Percentiles rank a stretch among this genome's conserved stretches.
Conservation (phyloP, 148 eudicot genomes). For the Oxyria digyna region DNA sequence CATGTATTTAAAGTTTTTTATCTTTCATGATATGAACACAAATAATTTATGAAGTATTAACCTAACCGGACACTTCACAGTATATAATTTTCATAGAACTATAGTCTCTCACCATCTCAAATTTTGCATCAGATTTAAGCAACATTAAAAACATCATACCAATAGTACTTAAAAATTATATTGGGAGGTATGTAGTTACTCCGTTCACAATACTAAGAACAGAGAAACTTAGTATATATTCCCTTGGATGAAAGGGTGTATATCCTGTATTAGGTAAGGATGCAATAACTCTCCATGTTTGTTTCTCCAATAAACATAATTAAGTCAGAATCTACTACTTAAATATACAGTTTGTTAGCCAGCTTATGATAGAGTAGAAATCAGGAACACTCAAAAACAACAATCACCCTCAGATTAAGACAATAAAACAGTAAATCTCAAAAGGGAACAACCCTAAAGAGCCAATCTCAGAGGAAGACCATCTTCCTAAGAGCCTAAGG, state of each 20-base stretch:
- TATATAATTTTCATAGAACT: neutral
- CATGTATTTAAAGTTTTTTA: conserved; percentile 9
- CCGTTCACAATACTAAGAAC: neutral
- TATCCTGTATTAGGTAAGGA: neutral
- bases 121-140: neutral
- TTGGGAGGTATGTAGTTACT: neutral
- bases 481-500: too few species aligned
- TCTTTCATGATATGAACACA: neutral
- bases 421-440: too few species aligned
- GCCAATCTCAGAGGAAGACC: too few species aligned
- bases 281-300: neutral
- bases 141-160: neutral
- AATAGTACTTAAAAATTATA: neutral
- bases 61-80: neutral
- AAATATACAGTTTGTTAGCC: neutral
- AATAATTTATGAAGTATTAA: neutral
- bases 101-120: neutral
- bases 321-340: too few species aligned
- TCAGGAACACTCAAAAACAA: too few species aligned
- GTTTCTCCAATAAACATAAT: too few species aligned
- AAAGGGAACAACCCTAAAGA: too few species aligned
- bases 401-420: too few species aligned
- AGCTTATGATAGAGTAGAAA: too few species aligned
- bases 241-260: neutral
- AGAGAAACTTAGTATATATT: neutral